Conservation (phyloP, 768 basidiomycete species). For the Rhizopogon vinicolor region DNA sequence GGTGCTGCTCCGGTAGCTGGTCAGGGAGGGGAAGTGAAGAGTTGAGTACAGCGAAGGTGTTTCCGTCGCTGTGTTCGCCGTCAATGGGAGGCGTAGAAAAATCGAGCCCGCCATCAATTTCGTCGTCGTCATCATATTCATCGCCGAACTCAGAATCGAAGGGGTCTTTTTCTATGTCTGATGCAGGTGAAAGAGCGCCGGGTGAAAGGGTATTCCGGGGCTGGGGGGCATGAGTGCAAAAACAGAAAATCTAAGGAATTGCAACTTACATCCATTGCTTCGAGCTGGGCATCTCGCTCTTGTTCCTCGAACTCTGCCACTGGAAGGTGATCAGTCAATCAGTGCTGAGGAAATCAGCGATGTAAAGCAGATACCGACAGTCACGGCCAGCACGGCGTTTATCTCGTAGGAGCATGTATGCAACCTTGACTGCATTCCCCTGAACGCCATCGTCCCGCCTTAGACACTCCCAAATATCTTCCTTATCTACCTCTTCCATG, state of each 20-base stretch:
- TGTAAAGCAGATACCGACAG: constrained; percentile 47
- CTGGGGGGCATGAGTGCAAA: constrained; percentile 28
- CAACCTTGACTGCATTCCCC: constrained; percentile 94
- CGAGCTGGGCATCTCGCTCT: constrained; percentile 77
- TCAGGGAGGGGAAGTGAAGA: constrained; percentile 79
- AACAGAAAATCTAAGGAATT: constrained; percentile 19
- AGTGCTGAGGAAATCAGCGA: not conserved
- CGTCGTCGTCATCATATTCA: constrained; percentile 38
- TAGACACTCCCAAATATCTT: constrained; percentile 86
- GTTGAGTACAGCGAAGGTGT: constrained; percentile 85
- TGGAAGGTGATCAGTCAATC: constrained; percentile 26
- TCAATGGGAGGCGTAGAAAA: constrained; percentile 36
- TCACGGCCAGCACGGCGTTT: constrained; percentile 81
- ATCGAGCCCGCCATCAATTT: constrained; percentile 52
- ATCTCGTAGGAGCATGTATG: constrained; percentile 90
- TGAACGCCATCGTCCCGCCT: constrained; percentile 78
- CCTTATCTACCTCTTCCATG: constrained; percentile 71
- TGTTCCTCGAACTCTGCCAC: constrained; percentile 80
- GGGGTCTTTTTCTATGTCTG: constrained; percentile 68
- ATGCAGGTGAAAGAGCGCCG: constrained; percentile 57
- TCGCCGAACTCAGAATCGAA: constrained; percentile 71
- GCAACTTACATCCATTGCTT: constrained; percentile 70
- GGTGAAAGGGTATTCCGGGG: constrained; percentile 71
- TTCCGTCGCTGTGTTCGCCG: constrained; percentile 36
- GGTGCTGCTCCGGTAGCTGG: constrained; percentile 58